Conservation (phyloP, 805 yeast genomes). For the Lipomyces sp. region DNA sequence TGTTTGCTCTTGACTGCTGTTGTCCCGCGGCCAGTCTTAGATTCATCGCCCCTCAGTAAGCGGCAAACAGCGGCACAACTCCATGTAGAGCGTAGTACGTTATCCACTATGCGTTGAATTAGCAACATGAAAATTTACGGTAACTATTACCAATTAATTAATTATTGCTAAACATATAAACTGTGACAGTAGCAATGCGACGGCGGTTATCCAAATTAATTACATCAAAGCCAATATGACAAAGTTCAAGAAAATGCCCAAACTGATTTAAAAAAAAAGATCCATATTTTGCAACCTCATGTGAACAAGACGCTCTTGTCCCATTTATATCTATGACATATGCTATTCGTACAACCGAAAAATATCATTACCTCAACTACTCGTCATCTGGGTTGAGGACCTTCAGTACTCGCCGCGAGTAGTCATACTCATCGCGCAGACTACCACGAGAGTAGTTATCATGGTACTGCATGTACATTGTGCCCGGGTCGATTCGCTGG, state of each 20-base stretch:
- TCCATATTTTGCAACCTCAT: not conserved
- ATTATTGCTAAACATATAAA: not conserved
- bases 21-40: too few relatives aligned
- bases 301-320: not conserved
- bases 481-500: conserved; percentile 64
- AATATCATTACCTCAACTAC: conserved; percentile 6
- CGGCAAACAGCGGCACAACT: too few relatives aligned
- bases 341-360: not conserved
- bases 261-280: not conserved
- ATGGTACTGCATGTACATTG: conserved; percentile 53
- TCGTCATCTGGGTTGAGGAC: conserved; percentile 56
- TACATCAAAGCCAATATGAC: not conserved
- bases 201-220: not conserved
- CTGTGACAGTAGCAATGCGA: not conserved
- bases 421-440: conserved; percentile 62
- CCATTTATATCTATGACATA: not conserved
- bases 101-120: too few relatives aligned
- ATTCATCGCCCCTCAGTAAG: too few relatives aligned
- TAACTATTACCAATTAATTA: not conserved
- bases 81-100: too few relatives aligned
- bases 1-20: too few relatives aligned
- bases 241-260: not conserved
- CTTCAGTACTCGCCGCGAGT: conserved; percentile 59
- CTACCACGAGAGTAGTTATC: conserved; percentile 53
- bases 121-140: not conserved